phyloP scores from a whole-genome alignment of 768 basidiomycete genomes.

The Russula brevipes region DNA sequence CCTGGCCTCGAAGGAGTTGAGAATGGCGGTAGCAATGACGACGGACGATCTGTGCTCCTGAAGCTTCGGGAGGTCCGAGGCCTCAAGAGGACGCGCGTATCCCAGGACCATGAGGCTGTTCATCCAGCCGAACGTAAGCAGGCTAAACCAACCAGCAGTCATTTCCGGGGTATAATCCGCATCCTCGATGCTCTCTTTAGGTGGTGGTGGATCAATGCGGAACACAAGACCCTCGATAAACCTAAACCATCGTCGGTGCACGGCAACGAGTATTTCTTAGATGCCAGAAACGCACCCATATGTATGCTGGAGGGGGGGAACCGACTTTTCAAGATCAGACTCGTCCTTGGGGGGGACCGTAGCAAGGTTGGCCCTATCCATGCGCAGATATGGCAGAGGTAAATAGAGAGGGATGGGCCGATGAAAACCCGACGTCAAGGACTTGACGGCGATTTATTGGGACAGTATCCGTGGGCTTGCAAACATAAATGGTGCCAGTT shows the following conservation, averaged over 20 bases:
- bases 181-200: conserved; percentile 54
- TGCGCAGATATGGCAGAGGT: neutral
- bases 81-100: conserved; percentile 75
- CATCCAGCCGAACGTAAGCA: conserved; percentile 72
- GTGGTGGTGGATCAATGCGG: conserved; percentile 34
- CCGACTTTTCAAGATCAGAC: neutral
- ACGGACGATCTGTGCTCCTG: conserved; percentile 56
- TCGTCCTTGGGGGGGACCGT: conserved; percentile 2
- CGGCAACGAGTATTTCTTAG: neutral
- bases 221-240: conserved; percentile 19
- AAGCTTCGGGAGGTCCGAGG: conserved; percentile 75
- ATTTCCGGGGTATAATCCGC: conserved; percentile 60
- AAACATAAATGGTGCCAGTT: too few relatives aligned
- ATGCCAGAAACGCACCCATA: conserved; percentile 7
- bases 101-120: conserved; percentile 66
- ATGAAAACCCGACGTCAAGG: too few relatives aligned
- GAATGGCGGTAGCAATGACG: conserved; percentile 57
- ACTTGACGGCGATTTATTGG: too few relatives aligned
- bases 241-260: neutral
- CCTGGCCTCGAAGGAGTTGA: conserved; percentile 57
- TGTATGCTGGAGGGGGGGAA: neutral
- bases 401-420: too few relatives aligned
- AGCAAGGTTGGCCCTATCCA: neutral
- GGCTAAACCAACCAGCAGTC: conserved; percentile 52
- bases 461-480: too few relatives aligned